Conservation (phyloP, 2,329 filamentous ascomycete genomes). For the Cercospora beticola region DNA sequence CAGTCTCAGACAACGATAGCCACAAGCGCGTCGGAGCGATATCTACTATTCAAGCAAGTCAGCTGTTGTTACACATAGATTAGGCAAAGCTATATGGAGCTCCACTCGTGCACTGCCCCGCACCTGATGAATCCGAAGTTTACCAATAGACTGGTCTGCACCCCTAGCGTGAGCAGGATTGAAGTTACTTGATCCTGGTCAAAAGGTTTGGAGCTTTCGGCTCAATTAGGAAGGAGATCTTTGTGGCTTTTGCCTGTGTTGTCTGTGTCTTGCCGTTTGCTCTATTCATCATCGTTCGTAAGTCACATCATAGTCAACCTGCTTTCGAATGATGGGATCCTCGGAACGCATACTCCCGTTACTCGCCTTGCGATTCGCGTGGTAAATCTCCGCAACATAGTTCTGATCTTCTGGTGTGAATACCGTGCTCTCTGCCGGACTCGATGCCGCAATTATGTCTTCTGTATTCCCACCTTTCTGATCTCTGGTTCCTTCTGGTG, state of each 20-base stretch:
- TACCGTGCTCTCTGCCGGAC: background rate
- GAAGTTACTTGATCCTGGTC: conserved; percentile 1
- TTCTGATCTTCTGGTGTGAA: conserved; percentile 16
- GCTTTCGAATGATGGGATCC: conserved; percentile 20
- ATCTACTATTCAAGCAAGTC: background rate
- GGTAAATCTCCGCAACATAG: conserved; percentile 21
- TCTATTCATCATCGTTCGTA: conserved; percentile 10
- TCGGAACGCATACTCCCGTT: conserved; percentile 15
- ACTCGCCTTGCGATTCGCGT: conserved; percentile 16
- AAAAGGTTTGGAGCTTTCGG: background rate
- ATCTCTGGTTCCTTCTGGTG: conserved; percentile 3
- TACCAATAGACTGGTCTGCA: background rate
- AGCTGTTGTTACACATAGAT: background rate
- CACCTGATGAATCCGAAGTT: background rate
- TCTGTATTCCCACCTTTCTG: background rate
- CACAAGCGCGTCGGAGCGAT: background rate
- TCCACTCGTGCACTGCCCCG: background rate
- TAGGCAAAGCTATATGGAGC: background rate
- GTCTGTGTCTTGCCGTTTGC: background rate
- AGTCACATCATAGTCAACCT: conserved; percentile 21
- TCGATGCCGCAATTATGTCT: background rate
- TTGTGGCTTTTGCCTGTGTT: background rate
- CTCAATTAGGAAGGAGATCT: conserved; percentile 3
- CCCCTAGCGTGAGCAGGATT: background rate
- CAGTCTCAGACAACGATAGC: background rate